Percentiles rank a stretch among this genome's conserved stretches.
Evolutionary conservation across 257 asterid species (phyloP).

Genomic region (Parsonsia alboflavescens): DNA sequence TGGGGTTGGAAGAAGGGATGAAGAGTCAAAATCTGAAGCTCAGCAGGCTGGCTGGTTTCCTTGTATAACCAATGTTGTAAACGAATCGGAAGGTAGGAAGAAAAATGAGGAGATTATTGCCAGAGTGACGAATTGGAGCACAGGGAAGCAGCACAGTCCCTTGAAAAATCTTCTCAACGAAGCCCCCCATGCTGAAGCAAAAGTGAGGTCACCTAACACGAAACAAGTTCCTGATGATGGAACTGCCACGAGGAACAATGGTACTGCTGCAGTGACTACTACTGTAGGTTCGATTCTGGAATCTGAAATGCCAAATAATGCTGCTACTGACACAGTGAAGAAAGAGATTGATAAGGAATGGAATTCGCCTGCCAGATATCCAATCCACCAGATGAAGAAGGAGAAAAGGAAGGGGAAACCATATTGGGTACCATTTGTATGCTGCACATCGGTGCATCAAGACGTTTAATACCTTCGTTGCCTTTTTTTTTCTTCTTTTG

Average conservation of each 20-base stretch:
- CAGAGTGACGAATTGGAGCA: conserved; percentile 73
- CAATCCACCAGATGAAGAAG: conserved; percentile 63
- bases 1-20: conserved; percentile 27
- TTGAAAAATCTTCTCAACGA: conserved; percentile 57
- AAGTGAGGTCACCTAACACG: conserved; percentile 39
- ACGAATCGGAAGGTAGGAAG: conserved; percentile 80
- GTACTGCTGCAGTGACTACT: conserved; percentile 28
- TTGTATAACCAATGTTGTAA: conserved; percentile 54
- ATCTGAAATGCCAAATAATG: conserved; percentile 27
- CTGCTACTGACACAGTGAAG: conserved; percentile 18
- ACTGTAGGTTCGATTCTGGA: conserved; percentile 33
- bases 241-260: conserved; percentile 32
- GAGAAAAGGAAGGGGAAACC: conserved; percentile 69
- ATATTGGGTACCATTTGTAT: conserved; percentile 77
- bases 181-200: conserved; percentile 30
- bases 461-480: conserved; percentile 33
- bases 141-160: conserved; percentile 59
- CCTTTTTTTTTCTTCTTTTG: not conserved
- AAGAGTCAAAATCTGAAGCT: conserved; percentile 45
- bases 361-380: conserved; percentile 90
- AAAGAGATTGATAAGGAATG: conserved; percentile 65
- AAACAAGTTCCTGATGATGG: conserved; percentile 42
- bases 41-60: conserved; percentile 72
- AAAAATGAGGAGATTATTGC: conserved; percentile 77
- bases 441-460: conserved; percentile 72